A percentile compares a stretch with the other conserved stretches of the same genome.
These are phyloP conservation scores for Datisca glomerata DNA, from an alignment of 306 rosid genomes.

Conservation along the genomic window DNA sequence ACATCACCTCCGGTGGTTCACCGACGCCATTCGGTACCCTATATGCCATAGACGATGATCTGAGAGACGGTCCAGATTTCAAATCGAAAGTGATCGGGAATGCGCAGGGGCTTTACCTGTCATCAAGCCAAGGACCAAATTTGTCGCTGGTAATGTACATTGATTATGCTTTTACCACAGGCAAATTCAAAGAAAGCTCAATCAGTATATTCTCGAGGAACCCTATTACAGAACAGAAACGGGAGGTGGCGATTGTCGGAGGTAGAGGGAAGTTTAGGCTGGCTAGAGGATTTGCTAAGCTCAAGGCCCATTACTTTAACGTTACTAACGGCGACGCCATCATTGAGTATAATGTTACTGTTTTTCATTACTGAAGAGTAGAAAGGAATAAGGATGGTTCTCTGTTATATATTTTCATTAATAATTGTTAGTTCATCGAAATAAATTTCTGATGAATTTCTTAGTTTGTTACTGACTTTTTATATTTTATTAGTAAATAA, in stretches of 20 bases:
- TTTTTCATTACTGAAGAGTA: slow-evolving; percentile 19
- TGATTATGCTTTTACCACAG: slow-evolving; percentile 25
- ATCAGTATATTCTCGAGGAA: slow-evolving; percentile 32
- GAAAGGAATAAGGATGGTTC: too few relatives aligned
- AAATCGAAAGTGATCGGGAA: slow-evolving; percentile 23
- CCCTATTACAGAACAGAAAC: slow-evolving; percentile 16
- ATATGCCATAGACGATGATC: slow-evolving; percentile 21
- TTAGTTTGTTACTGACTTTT: too few relatives aligned
- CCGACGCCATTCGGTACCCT: slow-evolving; percentile 24
- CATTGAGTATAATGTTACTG: slow-evolving; percentile 23
- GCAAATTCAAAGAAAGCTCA: slow-evolving; percentile 27
- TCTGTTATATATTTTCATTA: too few relatives aligned
- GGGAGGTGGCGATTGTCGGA: slow-evolving; percentile 37
- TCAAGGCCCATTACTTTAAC: slow-evolving; percentile 13
- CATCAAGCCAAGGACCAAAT: slow-evolving; percentile 8
- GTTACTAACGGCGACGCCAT: slow-evolving; percentile 22
- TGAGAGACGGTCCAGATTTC: slow-evolving; percentile 22
- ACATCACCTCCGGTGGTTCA: slow-evolving; percentile 3
- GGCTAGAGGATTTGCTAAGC: slow-evolving; percentile 21
- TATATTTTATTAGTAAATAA: too few relatives aligned
- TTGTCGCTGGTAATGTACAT: slow-evolving; percentile 13
- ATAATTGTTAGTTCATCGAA: too few relatives aligned
- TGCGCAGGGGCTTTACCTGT: slow-evolving; percentile 28
- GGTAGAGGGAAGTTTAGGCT: slow-evolving; percentile 32
- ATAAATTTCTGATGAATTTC: too few relatives aligned